Percentiles rank a stretch among this genome's conserved stretches.
These are phyloP conservation scores for Ceratocystis cacaofunesta DNA, from an alignment of 2,329 filamentous ascomycete genomes.

Conservation along the genomic window DNA sequence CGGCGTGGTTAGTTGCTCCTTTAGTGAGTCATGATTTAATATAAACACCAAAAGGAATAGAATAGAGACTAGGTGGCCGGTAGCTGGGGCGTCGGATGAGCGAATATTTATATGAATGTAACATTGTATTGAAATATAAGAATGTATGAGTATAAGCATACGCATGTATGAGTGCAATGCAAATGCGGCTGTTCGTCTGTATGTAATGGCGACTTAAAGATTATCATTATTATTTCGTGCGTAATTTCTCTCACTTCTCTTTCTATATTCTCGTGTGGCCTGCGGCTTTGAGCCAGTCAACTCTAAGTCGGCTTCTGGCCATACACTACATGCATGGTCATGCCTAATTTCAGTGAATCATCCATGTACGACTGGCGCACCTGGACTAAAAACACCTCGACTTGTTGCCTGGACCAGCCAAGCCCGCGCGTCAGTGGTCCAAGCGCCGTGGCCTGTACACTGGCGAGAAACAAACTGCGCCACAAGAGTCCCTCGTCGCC, in stretches of 20 bases:
- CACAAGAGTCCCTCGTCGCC: slow-evolving; percentile 39
- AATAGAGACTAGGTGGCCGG: no score
- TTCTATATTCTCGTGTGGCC: background rate
- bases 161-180: background rate
- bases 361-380: slow-evolving; percentile 36
- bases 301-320: slow-evolving; percentile 33
- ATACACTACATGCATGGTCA: slow-evolving; percentile 41
- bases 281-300: background rate
- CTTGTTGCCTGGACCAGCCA: slow-evolving; percentile 33
- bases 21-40: no score
- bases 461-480: slow-evolving; percentile 35
- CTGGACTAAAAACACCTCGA: slow-evolving; percentile 34
- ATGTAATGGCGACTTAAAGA: background rate
- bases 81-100: no score
- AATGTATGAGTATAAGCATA: background rate
- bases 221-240: slow-evolving; percentile 1
- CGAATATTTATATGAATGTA: no score
- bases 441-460: slow-evolving; percentile 36
- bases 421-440: slow-evolving; percentile 37
- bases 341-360: slow-evolving; percentile 33
- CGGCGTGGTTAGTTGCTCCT: no score
- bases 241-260: background rate
- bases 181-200: background rate
- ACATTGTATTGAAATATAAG: background rate
- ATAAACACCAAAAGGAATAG: no score